Evolutionary conservation across 2,329 filamentous ascomycete genomes (phyloP).

Genomic region (Sporothrix brasiliensis): DNA sequence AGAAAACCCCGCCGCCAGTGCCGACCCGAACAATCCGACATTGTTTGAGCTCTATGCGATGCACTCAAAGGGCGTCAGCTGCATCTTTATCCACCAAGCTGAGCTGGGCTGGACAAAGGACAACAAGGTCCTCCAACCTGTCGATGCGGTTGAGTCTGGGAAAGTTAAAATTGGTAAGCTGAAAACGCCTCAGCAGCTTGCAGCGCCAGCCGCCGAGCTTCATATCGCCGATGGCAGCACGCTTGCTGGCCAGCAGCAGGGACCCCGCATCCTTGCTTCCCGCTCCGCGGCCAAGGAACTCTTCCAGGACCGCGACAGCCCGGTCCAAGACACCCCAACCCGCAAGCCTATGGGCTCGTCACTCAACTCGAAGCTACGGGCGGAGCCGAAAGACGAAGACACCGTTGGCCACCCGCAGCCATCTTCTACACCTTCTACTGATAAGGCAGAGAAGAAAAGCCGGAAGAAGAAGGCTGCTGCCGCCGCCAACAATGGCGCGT

Average conservation of each 20-base stretch:
- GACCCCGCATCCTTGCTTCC: slow-evolving; percentile 43
- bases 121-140: slow-evolving; percentile 78
- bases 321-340: slow-evolving; percentile 42
- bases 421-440: slow-evolving; percentile 41
- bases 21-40: slow-evolving; percentile 68
- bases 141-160: slow-evolving; percentile 75
- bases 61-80: slow-evolving; percentile 97
- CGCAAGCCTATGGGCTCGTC: slow-evolving; percentile 43
- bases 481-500: slow-evolving; percentile 37
- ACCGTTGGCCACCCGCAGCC: slow-evolving; percentile 28
- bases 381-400: slow-evolving; percentile 55
- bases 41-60: slow-evolving; percentile 96
- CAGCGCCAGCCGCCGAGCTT: slow-evolving; percentile 50
- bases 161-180: slow-evolving; percentile 76
- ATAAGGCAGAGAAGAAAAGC: slow-evolving; percentile 64
- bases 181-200: slow-evolving; percentile 53
- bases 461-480: slow-evolving; percentile 67
- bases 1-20: slow-evolving; percentile 65
- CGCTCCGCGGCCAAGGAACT: slow-evolving; percentile 45
- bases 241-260: slow-evolving; percentile 31
- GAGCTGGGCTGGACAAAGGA: slow-evolving; percentile 92
- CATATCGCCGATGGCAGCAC: slow-evolving; percentile 36
- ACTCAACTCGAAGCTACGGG: slow-evolving; percentile 46
- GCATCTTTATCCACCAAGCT: slow-evolving; percentile 78
- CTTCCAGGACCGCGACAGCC: slow-evolving; percentile 38